Percentiles rank a stretch among this genome's conserved stretches.
These are phyloP conservation scores for Lipomyces spencermartinsiae DNA, from an alignment of 805 yeast species.

Conservation along the genomic window DNA sequence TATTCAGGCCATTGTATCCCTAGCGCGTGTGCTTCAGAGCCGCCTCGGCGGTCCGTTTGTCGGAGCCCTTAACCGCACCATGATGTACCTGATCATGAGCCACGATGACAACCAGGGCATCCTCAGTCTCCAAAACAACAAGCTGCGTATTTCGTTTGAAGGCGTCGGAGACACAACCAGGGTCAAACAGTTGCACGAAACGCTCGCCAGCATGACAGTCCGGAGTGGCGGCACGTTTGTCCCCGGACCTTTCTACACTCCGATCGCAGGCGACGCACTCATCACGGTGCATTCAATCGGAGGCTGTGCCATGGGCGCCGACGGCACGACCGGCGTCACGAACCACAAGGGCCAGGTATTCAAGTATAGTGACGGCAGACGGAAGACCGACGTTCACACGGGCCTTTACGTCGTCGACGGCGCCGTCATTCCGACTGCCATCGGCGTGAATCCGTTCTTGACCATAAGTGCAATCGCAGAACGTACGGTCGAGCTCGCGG, in stretches of 20 bases:
- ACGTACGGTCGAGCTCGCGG: neutral
- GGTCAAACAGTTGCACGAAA: neutral
- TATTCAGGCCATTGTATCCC: neutral
- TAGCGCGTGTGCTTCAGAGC: neutral
- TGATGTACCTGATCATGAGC: conserved; percentile 2
- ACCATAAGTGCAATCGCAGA: neutral
- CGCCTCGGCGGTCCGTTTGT: neutral
- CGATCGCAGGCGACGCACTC: neutral
- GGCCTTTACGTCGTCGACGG: neutral
- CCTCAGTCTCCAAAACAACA: neutral
- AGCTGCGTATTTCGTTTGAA: neutral
- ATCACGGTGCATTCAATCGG: neutral
- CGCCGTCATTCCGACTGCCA: neutral
- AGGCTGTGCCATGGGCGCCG: neutral
- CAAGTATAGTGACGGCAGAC: neutral
- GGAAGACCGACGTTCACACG: neutral
- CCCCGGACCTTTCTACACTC: conserved; percentile 1
- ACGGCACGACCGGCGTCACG: neutral
- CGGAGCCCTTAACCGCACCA: neutral
- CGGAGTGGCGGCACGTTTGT: neutral
- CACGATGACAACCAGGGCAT: neutral
- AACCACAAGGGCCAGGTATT: neutral
- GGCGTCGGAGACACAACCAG: neutral
- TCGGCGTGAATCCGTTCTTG: neutral
- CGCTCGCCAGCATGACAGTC: neutral